Percentiles rank a stretch among this genome's conserved stretches.
These are phyloP conservation scores for Waltergamsia citrina DNA, from an alignment of 2,329 filamentous ascomycete species.

Conservation along the genomic window DNA sequence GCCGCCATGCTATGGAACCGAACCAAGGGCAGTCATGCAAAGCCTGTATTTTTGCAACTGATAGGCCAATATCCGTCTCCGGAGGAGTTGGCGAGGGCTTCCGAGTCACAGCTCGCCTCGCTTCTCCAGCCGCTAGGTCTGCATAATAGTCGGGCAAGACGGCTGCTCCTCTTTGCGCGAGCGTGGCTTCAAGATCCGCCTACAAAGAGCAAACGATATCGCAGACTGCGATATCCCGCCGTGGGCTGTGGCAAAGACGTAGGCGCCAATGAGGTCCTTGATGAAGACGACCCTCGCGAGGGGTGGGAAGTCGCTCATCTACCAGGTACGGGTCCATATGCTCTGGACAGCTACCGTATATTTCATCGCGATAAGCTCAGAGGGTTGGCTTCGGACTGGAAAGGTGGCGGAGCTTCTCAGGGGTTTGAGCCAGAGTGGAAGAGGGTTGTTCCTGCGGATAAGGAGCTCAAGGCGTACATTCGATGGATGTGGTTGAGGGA, in stretches of 20 bases:
- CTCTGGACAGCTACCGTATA: slow-evolving; percentile 5
- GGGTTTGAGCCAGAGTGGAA: slow-evolving; percentile 6
- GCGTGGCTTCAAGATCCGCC: slow-evolving; percentile 1
- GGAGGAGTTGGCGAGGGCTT: background rate
- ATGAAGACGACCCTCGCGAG: slow-evolving; percentile 1
- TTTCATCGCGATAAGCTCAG: slow-evolving; percentile 5
- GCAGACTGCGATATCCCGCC: slow-evolving; percentile 2
- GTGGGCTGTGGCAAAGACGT: slow-evolving; percentile 3
- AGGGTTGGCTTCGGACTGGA: slow-evolving; percentile 4
- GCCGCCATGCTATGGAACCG: slow-evolving; percentile 6
- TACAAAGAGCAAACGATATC: slow-evolving; percentile 2
- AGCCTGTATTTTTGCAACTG: slow-evolving; percentile 2
- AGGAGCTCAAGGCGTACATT: slow-evolving; percentile 5
- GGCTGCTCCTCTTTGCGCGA: slow-evolving; percentile 2
- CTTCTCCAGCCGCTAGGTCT: slow-evolving; percentile 3
- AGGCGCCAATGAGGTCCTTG: slow-evolving; percentile 3
- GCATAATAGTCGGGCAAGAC: slow-evolving; percentile 2
- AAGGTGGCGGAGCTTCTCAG: background rate
- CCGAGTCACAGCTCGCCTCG: slow-evolving; percentile 1
- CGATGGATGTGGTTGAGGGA: slow-evolving; percentile 5
- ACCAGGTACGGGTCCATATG: slow-evolving; percentile 4
- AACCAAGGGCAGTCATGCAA: slow-evolving; percentile 4
- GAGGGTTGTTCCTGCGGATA: slow-evolving; percentile 4
- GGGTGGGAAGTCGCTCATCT: slow-evolving; percentile 5
- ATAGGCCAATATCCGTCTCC: slow-evolving; percentile 3